These are phyloP conservation scores for Fusarium dimerum DNA, from an alignment of 2,329 filamentous ascomycete species.

Conservation along the genomic window DNA sequence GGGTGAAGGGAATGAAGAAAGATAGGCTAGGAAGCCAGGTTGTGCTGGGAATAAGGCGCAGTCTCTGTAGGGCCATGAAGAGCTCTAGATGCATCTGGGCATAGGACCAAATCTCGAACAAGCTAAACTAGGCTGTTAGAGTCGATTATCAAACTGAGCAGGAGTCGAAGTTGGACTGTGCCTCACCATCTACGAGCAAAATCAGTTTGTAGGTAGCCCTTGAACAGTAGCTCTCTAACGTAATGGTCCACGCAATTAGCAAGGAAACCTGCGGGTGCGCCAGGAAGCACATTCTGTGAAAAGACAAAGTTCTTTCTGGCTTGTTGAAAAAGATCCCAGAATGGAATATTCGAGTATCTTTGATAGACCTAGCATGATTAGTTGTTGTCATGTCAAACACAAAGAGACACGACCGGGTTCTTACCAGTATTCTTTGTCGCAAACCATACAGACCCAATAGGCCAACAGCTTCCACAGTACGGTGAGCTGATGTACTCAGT, in stretches of 20 bases:
- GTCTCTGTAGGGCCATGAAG: conserved; percentile 53
- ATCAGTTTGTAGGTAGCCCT: conserved; percentile 20
- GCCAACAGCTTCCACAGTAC: conserved; percentile 42
- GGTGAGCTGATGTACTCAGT: conserved; percentile 35
- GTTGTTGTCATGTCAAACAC: not conserved
- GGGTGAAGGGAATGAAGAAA: conserved; percentile 58
- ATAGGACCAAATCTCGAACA: conserved; percentile 41
- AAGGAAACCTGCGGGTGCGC: conserved; percentile 33
- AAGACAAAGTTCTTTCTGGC: conserved; percentile 32
- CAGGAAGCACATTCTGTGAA: conserved; percentile 34
- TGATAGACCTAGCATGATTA: conserved; percentile 49
- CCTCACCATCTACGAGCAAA: conserved; percentile 31
- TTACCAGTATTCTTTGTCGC: conserved; percentile 55
- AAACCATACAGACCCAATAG: conserved; percentile 56
- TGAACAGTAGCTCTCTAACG: conserved; percentile 26
- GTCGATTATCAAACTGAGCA: too few species aligned
- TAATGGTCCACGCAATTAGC: conserved; percentile 31
- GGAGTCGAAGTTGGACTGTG: too few species aligned
- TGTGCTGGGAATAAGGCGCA: conserved; percentile 46
- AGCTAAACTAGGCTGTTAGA: conserved; percentile 16
- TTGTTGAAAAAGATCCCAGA: conserved; percentile 43
- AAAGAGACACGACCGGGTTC: conserved; percentile 6
- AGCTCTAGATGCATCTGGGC: conserved; percentile 52
- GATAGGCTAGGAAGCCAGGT: conserved; percentile 45
- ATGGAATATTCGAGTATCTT: conserved; percentile 49